Percentiles rank a stretch among this genome's conserved stretches.
Evolutionary conservation across 2,329 filamentous ascomycete species (phyloP).

Genomic region (Colletotrichum cordylinicola): DNA sequence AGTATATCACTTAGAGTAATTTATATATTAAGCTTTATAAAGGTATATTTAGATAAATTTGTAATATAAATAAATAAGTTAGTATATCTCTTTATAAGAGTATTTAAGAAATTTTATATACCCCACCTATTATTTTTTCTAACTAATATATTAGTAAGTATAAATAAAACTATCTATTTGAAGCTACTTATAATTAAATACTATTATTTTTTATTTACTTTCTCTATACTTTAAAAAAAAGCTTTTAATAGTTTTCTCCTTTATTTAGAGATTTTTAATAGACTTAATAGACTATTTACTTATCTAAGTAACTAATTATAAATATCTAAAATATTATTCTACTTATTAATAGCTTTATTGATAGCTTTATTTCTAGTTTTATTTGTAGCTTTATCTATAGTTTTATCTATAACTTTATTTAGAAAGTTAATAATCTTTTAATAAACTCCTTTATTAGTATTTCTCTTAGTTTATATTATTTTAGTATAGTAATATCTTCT

Average conservation of each 20-base stretch:
- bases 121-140: fast-evolving
- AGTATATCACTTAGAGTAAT: background rate
- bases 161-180: background rate
- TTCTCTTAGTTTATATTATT: background rate
- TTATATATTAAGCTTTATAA: too few species aligned
- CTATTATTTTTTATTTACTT: background rate
- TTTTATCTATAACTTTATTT: background rate
- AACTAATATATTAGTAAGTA: background rate
- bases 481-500: fast-evolving
- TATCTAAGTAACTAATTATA: background rate
- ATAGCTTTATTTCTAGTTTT: background rate
- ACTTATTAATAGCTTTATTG: background rate
- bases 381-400: background rate
- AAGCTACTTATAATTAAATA: background rate
- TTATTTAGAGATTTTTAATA: background rate
- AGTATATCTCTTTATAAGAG: too few species aligned
- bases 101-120: background rate
- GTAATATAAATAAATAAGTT: too few species aligned
- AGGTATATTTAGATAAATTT: too few species aligned
- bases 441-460: background rate
- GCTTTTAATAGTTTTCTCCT: background rate
- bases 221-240: background rate
- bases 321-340: background rate
- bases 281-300: background rate
- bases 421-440: background rate